phyloP scores from a whole-genome alignment of 129 eudicot genomes.

The Centaurea solstitialis region DNA sequence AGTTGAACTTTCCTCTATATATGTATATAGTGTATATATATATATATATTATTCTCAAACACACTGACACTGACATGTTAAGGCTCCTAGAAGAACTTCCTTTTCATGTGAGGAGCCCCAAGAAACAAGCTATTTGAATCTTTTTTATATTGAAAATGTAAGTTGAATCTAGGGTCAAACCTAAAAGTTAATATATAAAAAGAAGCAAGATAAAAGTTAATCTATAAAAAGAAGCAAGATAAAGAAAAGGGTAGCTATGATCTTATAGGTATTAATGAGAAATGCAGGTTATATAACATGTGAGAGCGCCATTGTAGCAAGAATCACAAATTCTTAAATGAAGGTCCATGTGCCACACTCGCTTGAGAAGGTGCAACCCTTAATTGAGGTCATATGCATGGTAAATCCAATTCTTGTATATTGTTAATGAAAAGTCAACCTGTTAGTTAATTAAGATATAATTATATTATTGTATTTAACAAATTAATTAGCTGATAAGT shows the following conservation, averaged over 20 bases:
- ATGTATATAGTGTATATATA: neutral
- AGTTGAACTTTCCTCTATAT: too few species aligned
- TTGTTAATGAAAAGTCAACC: neutral
- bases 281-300: slow-evolving; percentile 32
- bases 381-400: neutral
- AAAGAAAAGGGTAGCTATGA: slow-evolving; percentile 26
- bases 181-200: slow-evolving; percentile 5
- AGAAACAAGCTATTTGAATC: slow-evolving; percentile 24
- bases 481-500: too few species aligned
- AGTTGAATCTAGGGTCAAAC: slow-evolving; percentile 25
- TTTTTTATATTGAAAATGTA: slow-evolving; percentile 11
- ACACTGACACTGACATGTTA: slow-evolving; percentile 23
- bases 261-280: slow-evolving; percentile 23
- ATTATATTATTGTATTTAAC: too few species aligned
- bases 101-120: slow-evolving; percentile 32
- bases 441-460: neutral
- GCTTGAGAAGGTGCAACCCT: slow-evolving; percentile 17
- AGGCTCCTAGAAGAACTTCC: slow-evolving; percentile 12
- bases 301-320: slow-evolving; percentile 36
- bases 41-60: neutral
- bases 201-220: neutral
- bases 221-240: neutral
- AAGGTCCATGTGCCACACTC: slow-evolving; percentile 36
- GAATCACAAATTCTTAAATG: slow-evolving; percentile 21
- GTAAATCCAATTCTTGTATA: neutral